Evolutionary conservation across 306 rosid genomes (phyloP).

Genomic region (Delonix regia): DNA sequence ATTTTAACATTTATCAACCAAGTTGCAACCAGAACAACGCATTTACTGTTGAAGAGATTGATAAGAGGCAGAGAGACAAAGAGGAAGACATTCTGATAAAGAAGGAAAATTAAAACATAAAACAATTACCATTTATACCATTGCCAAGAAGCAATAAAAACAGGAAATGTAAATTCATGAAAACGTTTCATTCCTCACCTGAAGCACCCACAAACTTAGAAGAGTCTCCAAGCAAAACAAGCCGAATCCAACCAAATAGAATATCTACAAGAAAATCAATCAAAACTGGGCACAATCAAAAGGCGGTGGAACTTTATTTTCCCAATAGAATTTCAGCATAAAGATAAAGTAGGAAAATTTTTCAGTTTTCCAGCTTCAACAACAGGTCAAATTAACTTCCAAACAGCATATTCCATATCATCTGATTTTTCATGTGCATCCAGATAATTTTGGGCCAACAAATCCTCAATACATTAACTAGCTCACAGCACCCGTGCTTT

Average conservation of each 20-base stretch:
- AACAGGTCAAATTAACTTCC: too few relatives aligned
- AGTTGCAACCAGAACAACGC: not conserved
- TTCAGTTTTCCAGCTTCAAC: too few relatives aligned
- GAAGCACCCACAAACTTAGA: constrained; percentile 94
- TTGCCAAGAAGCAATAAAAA: not conserved
- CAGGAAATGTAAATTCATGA: not conserved
- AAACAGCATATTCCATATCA: too few relatives aligned
- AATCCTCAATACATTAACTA: too few relatives aligned
- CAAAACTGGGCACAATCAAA: not conserved
- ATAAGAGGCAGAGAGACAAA: not conserved
- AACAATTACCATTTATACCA: not conserved
- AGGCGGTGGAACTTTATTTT: too few relatives aligned
- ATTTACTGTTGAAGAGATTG: not conserved
- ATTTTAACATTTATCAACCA: not conserved
- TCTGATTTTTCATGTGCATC: too few relatives aligned
- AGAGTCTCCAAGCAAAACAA: constrained; percentile 95
- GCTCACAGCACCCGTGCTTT: too few relatives aligned
- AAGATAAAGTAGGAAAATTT: too few relatives aligned
- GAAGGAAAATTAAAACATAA: not conserved
- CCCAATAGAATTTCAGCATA: too few relatives aligned
- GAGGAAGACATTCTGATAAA: not conserved
- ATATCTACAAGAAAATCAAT: constrained; percentile 59
- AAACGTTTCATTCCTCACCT: constrained; percentile 53
- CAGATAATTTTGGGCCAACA: too few relatives aligned
- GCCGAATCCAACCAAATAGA: constrained; percentile 88